phyloP scores from a whole-genome alignment of 768 basidiomycete species.

The Termitomyces sp. region DNA sequence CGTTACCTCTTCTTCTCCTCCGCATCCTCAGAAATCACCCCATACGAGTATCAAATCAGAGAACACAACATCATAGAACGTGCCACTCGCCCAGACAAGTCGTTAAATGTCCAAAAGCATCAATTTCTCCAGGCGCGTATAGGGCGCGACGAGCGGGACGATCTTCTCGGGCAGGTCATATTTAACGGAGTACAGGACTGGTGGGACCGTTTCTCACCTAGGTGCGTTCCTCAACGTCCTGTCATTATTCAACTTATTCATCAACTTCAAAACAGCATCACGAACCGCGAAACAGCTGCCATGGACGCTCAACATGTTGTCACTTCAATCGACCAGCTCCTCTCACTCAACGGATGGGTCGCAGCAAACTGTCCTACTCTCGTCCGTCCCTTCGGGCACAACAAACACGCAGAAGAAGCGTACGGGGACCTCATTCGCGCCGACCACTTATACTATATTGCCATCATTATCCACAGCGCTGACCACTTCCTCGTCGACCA shows the following conservation, averaged over 20 bases:
- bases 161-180: conserved; percentile 75
- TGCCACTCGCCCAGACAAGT: conserved; percentile 61
- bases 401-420: conserved; percentile 68
- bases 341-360: conserved; percentile 98
- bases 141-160: conserved; percentile 81
- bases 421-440: conserved; percentile 87
- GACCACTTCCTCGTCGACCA: conserved; percentile 99
- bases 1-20: conserved; percentile 33
- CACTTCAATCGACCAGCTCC: conserved; percentile 85
- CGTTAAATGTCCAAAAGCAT: conserved; percentile 85
- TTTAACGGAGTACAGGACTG: conserved; percentile 79
- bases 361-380: conserved; percentile 93
- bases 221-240: conserved; percentile 53
- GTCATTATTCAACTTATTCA: background rate
- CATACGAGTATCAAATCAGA: conserved; percentile 42
- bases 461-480: conserved; percentile 94
- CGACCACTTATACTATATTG: conserved; percentile 89
- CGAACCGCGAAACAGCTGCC: conserved; percentile 77
- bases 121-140: conserved; percentile 85
- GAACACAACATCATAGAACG: conserved; percentile 54
- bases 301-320: conserved; percentile 90
- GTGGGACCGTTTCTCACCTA: conserved; percentile 92
- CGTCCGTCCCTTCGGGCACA: conserved; percentile 91
- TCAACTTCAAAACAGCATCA: conserved; percentile 48
- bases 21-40: conserved; percentile 31